Percentiles rank a stretch among this genome's conserved stretches.
phyloP scores from a whole-genome alignment of 129 eudicot species.

The Arctium lappa region DNA sequence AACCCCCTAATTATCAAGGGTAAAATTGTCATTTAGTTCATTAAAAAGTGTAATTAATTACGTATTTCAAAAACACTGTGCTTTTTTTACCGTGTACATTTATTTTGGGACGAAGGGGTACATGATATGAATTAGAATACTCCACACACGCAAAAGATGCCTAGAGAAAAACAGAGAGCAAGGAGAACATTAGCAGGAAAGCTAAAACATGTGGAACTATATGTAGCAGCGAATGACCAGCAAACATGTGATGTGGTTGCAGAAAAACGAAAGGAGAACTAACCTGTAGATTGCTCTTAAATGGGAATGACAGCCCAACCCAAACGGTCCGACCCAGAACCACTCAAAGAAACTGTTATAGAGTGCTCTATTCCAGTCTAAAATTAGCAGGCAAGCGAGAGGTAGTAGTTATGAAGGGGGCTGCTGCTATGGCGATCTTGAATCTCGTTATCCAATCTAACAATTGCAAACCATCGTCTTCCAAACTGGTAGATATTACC shows the following conservation, averaged over 20 bases:
- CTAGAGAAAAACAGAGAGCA: neutral
- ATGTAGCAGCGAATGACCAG: neutral
- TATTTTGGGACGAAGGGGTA: too few relatives aligned
- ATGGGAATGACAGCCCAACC: slow-evolving; percentile 35
- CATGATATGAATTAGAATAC: neutral
- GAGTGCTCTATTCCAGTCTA: slow-evolving; percentile 35
- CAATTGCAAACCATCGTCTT: too few relatives aligned
- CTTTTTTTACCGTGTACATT: too few relatives aligned
- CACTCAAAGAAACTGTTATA: neutral
- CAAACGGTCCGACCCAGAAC: slow-evolving; percentile 24
- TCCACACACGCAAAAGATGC: neutral
- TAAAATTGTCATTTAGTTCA: too few relatives aligned
- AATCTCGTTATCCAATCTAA: too few relatives aligned
- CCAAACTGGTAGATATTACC: too few relatives aligned
- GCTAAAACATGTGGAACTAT: neutral
- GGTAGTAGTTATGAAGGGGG: slow-evolving; percentile 32
- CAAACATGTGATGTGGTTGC: neutral
- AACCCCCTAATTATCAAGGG: too few relatives aligned
- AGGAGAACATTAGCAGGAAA: neutral
- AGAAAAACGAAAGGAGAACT: slow-evolving; percentile 7
- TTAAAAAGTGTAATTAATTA: too few relatives aligned
- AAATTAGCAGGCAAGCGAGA: slow-evolving; percentile 36
- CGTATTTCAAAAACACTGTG: too few relatives aligned
- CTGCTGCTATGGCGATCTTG: too few relatives aligned
- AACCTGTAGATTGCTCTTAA: slow-evolving; percentile 57